A percentile compares a stretch with the other conserved stretches of the same genome.
Evolutionary conservation across 495 filamentous ascomycete species (phyloP).

Genomic region (Penicillium parvum): DNA sequence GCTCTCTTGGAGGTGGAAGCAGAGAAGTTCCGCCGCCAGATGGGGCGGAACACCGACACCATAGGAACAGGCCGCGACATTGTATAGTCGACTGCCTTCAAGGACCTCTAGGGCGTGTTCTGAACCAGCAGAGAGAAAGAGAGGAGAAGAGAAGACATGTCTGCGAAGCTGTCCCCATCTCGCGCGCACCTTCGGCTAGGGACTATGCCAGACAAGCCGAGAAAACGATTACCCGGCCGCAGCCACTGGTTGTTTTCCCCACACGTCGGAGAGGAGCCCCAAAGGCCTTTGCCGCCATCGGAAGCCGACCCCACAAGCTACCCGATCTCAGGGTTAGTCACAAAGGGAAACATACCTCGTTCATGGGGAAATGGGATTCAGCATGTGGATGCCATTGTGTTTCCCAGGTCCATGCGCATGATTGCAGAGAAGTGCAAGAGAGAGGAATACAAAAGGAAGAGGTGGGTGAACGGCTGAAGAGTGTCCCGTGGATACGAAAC

Average conservation of each 20-base stretch:
- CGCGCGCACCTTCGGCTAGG: constrained; percentile 15
- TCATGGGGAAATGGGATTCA: no score
- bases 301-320: constrained; percentile 17
- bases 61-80: constrained; percentile 32
- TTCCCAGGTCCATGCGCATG: no score
- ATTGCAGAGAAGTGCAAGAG: no score
- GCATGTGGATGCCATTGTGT: no score
- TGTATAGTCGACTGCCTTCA: constrained; percentile 13
- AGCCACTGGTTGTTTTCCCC: constrained; percentile 6
- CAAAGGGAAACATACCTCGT: no score
- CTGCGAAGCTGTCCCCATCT: constrained; percentile 11
- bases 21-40: constrained; percentile 56
- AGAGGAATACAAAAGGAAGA: no score
- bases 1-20: constrained; percentile 56
- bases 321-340: constrained; percentile 1
- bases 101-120: constrained; percentile 9
- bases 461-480: no score
- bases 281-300: constrained; percentile 19
- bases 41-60: constrained; percentile 32
- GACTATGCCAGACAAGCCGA: constrained; percentile 17
- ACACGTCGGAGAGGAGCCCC: constrained; percentile 14
- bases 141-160: constrained; percentile 3
- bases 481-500: no score
- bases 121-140: constrained; percentile 14
- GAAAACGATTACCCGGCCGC: constrained; percentile 19